phyloP scores from a whole-genome alignment of 371 early-diverging fungal genomes.

The Synchytrium microbalum region DNA sequence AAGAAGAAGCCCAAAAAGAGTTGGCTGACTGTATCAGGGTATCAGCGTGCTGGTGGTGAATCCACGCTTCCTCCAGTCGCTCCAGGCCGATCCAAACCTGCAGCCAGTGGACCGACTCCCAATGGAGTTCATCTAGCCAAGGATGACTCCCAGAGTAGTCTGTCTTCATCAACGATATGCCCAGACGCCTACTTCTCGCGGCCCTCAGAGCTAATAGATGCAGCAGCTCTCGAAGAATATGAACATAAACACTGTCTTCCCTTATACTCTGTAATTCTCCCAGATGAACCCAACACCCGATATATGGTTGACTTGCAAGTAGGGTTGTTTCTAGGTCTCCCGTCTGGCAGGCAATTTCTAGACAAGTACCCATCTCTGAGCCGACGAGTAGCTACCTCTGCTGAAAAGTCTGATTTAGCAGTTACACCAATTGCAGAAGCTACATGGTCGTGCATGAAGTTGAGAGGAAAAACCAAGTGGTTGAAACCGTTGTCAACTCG shows the following conservation, averaged over 20 bases:
- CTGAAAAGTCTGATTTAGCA: conserved; percentile 29
- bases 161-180: too few species aligned
- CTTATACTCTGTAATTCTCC: conserved; percentile 8
- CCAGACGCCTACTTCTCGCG: not conserved
- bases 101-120: too few species aligned
- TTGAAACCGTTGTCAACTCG: conserved; percentile 11
- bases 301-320: conserved; percentile 34
- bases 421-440: conserved; percentile 22
- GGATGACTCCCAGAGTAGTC: too few species aligned
- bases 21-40: conserved; percentile 21
- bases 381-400: conserved; percentile 26
- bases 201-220: not conserved
- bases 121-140: too few species aligned
- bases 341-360: conserved; percentile 26
- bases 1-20: conserved; percentile 6
- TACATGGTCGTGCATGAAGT: conserved; percentile 7
- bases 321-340: conserved; percentile 28
- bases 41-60: conserved; percentile 9
- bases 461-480: conserved; percentile 15
- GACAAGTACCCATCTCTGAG: conserved; percentile 21
- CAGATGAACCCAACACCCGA: not conserved
- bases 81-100: too few species aligned
- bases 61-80: not conserved
- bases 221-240: not conserved
- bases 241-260: conserved; percentile 5